Evolutionary conservation across 345 rosid genomes (phyloP).

Genomic region (Aquilaria yunnanensis): DNA sequence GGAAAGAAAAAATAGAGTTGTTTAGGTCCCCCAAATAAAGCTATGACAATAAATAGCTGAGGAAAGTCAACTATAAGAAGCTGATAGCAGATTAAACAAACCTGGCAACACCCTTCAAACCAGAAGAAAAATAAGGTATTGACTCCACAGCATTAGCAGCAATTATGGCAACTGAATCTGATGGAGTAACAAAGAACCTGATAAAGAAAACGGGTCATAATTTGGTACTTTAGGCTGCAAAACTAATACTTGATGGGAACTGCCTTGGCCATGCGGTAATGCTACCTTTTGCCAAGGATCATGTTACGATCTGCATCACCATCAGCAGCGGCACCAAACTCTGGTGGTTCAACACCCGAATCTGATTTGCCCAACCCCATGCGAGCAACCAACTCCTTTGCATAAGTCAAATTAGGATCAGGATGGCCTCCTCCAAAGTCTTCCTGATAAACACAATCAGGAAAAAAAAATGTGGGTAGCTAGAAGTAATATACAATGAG

Average conservation of each 20-base stretch:
- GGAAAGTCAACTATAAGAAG: neutral
- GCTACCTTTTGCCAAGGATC: conserved; percentile 96
- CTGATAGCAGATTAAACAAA: conserved; percentile 16
- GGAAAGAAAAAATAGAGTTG: neutral
- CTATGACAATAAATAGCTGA: neutral
- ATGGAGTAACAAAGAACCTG: conserved; percentile 99
- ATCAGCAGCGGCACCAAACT: conserved; percentile 99
- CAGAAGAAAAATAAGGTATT: conserved; percentile 90
- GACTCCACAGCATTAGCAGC: conserved; percentile 95
- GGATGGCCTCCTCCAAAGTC: conserved; percentile 99
- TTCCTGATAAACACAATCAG: conserved; percentile 46
- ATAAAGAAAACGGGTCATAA: conserved; percentile 11
- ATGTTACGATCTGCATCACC: conserved; percentile 99
- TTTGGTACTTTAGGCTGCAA: conserved; percentile 3
- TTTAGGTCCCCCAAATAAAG: neutral
- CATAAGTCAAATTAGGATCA: conserved; percentile 98
- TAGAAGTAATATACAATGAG: conserved; percentile 1
- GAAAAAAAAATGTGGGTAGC: conserved; percentile 2
- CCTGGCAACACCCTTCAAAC: conserved; percentile 99
- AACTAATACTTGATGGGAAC: conserved; percentile 5
- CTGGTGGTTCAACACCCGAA: conserved; percentile 76
- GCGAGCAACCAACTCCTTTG: conserved; percentile 88
- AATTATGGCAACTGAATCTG: conserved; percentile 97
- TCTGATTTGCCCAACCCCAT: conserved; percentile 90
- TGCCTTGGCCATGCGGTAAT: conserved; percentile 2